These are phyloP conservation scores for Diaporthe nobilis DNA, from an alignment of 2,329 filamentous ascomycete species.

Conservation along the genomic window DNA sequence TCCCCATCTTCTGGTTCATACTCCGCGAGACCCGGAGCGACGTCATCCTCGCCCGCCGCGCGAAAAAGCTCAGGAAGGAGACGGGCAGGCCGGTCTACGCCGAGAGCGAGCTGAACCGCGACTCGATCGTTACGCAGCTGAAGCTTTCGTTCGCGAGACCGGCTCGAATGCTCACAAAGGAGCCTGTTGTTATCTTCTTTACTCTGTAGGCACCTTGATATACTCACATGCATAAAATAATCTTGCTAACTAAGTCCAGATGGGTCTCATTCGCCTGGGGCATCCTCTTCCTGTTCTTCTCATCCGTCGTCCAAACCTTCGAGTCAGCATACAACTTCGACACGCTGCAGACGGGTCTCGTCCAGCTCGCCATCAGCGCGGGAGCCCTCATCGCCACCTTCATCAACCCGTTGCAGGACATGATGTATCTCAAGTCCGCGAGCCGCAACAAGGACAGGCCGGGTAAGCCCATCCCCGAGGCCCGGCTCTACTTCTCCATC, in stretches of 20 bases:
- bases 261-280: conserved; percentile 82
- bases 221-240: background rate
- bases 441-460: conserved; percentile 59
- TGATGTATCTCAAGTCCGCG: conserved; percentile 49
- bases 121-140: conserved; percentile 46
- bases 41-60: conserved; percentile 74
- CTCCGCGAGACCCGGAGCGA: conserved; percentile 79
- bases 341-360: conserved; percentile 70
- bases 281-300: conserved; percentile 74
- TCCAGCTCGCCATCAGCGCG: conserved; percentile 66
- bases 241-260: conserved; percentile 50
- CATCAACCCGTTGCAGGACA: conserved; percentile 63
- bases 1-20: conserved; percentile 66
- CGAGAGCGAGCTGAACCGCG: conserved; percentile 38
- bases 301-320: conserved; percentile 76
- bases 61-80: conserved; percentile 66
- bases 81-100: conserved; percentile 36
- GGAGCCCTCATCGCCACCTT: conserved; percentile 69
- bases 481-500: conserved; percentile 74
- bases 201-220: conserved; percentile 49
- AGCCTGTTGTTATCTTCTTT: conserved; percentile 76
- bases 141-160: conserved; percentile 51
- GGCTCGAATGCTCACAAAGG: conserved; percentile 65
- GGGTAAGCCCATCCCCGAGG: conserved; percentile 63
- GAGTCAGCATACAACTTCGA: conserved; percentile 71